Evolutionary conservation across 768 basidiomycete genomes (phyloP).

Genomic region (Candolleomyces efflorescens): DNA sequence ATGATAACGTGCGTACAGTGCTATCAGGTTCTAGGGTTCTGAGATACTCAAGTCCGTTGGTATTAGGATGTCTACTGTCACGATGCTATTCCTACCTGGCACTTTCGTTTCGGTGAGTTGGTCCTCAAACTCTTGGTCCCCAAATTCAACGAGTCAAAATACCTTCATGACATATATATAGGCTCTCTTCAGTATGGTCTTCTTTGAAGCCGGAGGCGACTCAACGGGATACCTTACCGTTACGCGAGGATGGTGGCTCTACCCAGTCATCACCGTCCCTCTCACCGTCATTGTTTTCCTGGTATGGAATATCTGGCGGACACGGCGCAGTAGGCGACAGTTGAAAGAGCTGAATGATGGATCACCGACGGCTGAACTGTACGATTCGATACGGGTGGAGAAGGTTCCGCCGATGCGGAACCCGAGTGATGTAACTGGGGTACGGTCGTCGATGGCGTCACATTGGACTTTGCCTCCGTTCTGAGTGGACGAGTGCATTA

Average conservation of each 20-base stretch:
- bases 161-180: not conserved
- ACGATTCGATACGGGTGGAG: too few species aligned
- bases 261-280: conserved; percentile 17
- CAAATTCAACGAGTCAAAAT: not conserved
- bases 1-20: conserved; percentile 20
- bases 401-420: too few species aligned
- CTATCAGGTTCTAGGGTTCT: not conserved
- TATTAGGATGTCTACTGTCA: conserved; percentile 22
- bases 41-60: not conserved
- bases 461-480: too few species aligned
- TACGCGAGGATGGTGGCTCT: conserved; percentile 15
- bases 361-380: too few species aligned
- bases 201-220: conserved; percentile 13
- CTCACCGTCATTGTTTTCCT: conserved; percentile 17
- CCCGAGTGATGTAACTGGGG: too few species aligned
- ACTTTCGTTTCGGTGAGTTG: conserved; percentile 21
- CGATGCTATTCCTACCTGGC: conserved; percentile 23
- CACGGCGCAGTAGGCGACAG: not conserved
- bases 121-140: not conserved
- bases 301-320: conserved; percentile 11
- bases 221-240: conserved; percentile 7
- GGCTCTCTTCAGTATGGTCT: conserved; percentile 23
- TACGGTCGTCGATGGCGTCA: too few species aligned
- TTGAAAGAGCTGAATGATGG: not conserved
- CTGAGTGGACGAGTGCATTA: too few species aligned